phyloP scores from a whole-genome alignment of 805 yeast genomes.

The Candida hungchunana region DNA sequence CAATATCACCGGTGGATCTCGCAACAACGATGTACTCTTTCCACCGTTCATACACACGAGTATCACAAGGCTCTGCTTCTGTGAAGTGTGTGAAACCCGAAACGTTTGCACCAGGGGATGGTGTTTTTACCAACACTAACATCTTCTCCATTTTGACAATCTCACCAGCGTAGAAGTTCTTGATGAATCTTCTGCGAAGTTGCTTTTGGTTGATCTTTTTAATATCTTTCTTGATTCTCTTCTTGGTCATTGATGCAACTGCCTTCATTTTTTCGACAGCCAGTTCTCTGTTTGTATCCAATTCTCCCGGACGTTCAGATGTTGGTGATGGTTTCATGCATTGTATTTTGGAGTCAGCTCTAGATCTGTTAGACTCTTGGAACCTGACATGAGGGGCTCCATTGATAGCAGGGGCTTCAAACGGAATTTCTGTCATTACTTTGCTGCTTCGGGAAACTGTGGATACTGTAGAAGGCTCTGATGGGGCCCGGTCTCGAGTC shows the following conservation, averaged over 20 bases:
- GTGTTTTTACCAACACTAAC: constrained; percentile 55
- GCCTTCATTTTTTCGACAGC: constrained; percentile 23
- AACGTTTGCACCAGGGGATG: constrained; percentile 19
- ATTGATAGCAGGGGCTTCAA: too few relatives aligned
- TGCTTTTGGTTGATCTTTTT: constrained; percentile 16
- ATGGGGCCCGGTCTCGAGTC: too few relatives aligned
- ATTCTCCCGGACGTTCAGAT: constrained; percentile 2
- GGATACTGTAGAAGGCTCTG: too few relatives aligned
- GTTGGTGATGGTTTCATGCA: too few relatives aligned
- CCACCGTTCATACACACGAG: constrained; percentile 69
- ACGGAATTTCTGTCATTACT: too few relatives aligned
- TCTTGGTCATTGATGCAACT: constrained; percentile 23
- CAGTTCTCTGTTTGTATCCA: constrained; percentile 18
- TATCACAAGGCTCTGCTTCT: constrained; percentile 48
- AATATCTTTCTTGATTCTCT: constrained; percentile 10
- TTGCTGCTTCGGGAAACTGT: too few relatives aligned
- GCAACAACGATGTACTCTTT: constrained; percentile 73
- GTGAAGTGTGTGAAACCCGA: constrained; percentile 32
- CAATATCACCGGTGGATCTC: constrained; percentile 50
- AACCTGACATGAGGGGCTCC: too few relatives aligned
- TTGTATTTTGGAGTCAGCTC: too few relatives aligned
- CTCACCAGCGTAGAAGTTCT: constrained; percentile 47
- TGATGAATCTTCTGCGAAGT: constrained; percentile 28
- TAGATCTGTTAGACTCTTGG: too few relatives aligned
- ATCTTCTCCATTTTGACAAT: constrained; percentile 63